Evolutionary conservation across 495 filamentous ascomycete genomes (phyloP).

Genomic region (Penicillium ochrochloron): DNA sequence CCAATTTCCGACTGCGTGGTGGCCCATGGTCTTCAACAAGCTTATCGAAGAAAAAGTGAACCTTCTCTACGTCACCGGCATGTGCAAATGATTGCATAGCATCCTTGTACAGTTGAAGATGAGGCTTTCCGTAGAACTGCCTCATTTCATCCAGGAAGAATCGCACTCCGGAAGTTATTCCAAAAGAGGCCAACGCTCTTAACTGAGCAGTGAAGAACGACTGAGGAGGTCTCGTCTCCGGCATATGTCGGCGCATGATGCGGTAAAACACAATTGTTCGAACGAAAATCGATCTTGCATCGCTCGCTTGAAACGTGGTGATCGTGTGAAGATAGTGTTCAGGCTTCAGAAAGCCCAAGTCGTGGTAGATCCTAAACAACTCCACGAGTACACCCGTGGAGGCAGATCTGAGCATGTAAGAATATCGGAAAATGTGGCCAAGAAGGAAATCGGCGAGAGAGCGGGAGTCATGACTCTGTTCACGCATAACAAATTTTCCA

Average conservation of each 20-base stretch:
- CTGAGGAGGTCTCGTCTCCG: slow-evolving; percentile 22
- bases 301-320: slow-evolving; percentile 30
- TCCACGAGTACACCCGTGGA: slow-evolving; percentile 35
- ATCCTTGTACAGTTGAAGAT: slow-evolving; percentile 35
- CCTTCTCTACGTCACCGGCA: slow-evolving; percentile 35
- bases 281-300: slow-evolving; percentile 29
- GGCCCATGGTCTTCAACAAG: slow-evolving; percentile 41
- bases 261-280: slow-evolving; percentile 45
- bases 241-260: slow-evolving; percentile 42
- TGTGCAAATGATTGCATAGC: slow-evolving; percentile 39
- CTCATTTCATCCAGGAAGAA: slow-evolving; percentile 61
- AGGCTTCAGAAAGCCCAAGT: slow-evolving; percentile 27
- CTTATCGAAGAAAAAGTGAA: slow-evolving; percentile 39
- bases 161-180: slow-evolving; percentile 39
- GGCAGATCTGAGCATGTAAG: slow-evolving; percentile 25
- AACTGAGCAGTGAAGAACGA: slow-evolving; percentile 33
- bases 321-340: slow-evolving; percentile 39
- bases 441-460: slow-evolving; percentile 32
- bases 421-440: slow-evolving; percentile 25
- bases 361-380: slow-evolving; percentile 31
- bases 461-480: slow-evolving; percentile 6
- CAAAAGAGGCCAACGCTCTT: slow-evolving; percentile 26
- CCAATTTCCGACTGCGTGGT: slow-evolving; percentile 38
- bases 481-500: slow-evolving; percentile 19
- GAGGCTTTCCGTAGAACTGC: slow-evolving; percentile 35